Conservation (phyloP, 495 filamentous ascomycete species). For the Penicillium daleae region DNA sequence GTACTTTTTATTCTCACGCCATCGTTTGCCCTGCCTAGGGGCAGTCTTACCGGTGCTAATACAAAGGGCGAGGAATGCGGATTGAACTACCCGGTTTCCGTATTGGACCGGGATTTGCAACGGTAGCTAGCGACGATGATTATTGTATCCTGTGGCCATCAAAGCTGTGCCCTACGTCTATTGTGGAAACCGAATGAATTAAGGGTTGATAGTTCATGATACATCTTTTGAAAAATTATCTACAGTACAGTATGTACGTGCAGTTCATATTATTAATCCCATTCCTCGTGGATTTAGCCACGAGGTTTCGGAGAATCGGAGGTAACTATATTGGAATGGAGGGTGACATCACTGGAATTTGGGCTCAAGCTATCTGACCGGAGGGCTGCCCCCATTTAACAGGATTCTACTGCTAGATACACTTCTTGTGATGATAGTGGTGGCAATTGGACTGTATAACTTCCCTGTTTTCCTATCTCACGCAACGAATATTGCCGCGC, state of each 20-base stretch:
- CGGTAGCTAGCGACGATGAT: no score
- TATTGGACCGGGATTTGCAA: not conserved
- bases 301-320: conserved; percentile 4
- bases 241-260: not conserved
- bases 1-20: not conserved
- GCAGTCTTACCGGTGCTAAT: not conserved
- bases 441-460: not conserved
- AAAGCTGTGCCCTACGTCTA: not conserved
- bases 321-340: not conserved
- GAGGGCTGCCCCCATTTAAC: not conserved
- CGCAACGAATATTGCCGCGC: not conserved
- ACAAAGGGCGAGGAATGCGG: conserved; percentile 9
- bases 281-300: conserved; percentile 9
- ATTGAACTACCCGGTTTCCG: conserved; percentile 1
- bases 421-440: not conserved
- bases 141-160: not conserved
- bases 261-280: not conserved
- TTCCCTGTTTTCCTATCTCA: not conserved
- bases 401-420: not conserved
- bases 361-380: not conserved
- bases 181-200: not conserved
- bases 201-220: not conserved
- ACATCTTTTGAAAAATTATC: not conserved
- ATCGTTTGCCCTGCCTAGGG: not conserved
- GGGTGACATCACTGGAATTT: conserved; percentile 5